Evolutionary conservation across 352 stramenopile species (phyloP), one percentile per base, ranked within the genome.

Genomic region (Thalassiosira hispida): DNA sequence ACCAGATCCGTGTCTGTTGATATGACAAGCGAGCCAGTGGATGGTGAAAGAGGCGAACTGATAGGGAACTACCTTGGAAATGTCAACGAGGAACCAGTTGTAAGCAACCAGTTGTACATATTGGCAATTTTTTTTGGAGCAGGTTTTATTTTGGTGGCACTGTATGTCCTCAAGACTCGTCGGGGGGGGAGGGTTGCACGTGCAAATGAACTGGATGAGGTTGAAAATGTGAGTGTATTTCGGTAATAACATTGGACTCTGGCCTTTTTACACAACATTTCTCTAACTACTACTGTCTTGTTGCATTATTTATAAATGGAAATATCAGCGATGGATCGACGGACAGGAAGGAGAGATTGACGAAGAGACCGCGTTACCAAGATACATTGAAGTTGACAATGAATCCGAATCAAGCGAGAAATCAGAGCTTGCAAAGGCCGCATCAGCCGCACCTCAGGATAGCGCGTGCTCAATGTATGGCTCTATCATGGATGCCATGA

Each of bases 161-260:
- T 65, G 14, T 35, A 65, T 52, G 31, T 20, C 23, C 35, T 52
- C 16, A 65, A 52, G 35, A 65, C 56, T 31, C 31, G 27, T 9
- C 44, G 27, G 18, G 56, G 56, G 20, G 52, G 56, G 20, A 52
- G 18, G 31, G 20, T 52, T 52, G 46, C 16, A 55, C n/a, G 14
- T 38, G 33, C n/a, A 12, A 52, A 35, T 7, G 5, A 25, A 47
- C 27, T 0, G 31, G 51, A 51, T 49, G 23, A 11, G 4, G 20
- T 9, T 65, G 35, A 51, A 38, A 35, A 65, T 52, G 56, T 65
- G 52, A 65, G 56, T 65, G n/a, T 46, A 29, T 1, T 38, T 44
- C 31, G 52, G 23, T 52, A 33, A 31, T 49, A 33, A 7, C n/a
- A n/a, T 1, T 65, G 16, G n/a, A n/a, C n/a, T n/a, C n/a, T n/a